Evolutionary conservation across 2,329 filamentous ascomycete species (phyloP), one percentile per base, ranked within the genome.

Genomic region (Colletotrichum liriopes): DNA sequence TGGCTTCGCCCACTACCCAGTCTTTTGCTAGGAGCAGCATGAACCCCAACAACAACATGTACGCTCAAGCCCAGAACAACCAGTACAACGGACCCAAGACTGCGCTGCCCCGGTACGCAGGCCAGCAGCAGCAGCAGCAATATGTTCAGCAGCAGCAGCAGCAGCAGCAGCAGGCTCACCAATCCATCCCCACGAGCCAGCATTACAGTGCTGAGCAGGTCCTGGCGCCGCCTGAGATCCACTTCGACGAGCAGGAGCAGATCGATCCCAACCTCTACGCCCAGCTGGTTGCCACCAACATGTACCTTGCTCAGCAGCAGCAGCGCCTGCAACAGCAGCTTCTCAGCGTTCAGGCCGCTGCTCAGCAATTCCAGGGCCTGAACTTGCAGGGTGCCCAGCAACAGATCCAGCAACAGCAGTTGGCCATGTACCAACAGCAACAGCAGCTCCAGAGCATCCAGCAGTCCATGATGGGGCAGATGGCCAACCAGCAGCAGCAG

Each of bases 321-420:
- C 95, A 98, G 84, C 93, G 94, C 75, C 90, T 98, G 64, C 95
- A 98, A 84, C 95, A 98, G 84, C 95, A 98, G 84, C 89, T 98
- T 76, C 90, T 94, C 76, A 93, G 86, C 75, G 91, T 98, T 32
- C 96, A 96, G 78, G 91, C 92, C 64, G 93, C 93, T 47, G 93
- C 94, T 72, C 93, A 95, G 83, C 93, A 95, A 82, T 93, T 95
- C 78, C 93, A 95, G 81, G 91, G 90, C 75, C 86, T 97, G 83
- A 94, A 88, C 81, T 81, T 97, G 71, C 92, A 88, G 79, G 84
- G 84, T 64, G 78, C 82, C 8, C 81, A 86, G 67, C 81, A 82
- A 39, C 87, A 89, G 76, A 81, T 77, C 81, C 81, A 86, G 73
- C 84, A 86, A 77, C 79, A 86, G 71, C 83, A 83, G 73, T 78